phyloP scores from a whole-genome alignment of 441 rosid genomes.

The Flueggea neowawraea region DNA sequence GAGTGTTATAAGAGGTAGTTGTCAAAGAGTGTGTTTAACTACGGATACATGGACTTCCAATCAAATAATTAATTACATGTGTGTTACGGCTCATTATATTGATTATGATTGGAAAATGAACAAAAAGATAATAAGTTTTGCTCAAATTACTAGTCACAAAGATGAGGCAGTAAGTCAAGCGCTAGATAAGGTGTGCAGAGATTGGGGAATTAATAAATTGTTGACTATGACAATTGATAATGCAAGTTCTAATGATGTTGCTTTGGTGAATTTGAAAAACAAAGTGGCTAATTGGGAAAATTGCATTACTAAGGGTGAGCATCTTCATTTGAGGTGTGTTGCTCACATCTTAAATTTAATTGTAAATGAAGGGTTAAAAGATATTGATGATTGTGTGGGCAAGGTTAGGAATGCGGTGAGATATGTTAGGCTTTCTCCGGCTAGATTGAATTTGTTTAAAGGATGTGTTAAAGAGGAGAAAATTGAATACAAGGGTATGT shows the following conservation, averaged over 20 bases:
- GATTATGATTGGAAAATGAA: conserved; percentile 2
- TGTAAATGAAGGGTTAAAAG: neutral
- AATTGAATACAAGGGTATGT: neutral
- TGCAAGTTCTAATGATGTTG: conserved; percentile 7
- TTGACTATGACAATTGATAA: conserved; percentile 6
- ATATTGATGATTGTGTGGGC: neutral
- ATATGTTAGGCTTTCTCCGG: conserved; percentile 4
- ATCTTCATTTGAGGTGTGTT: conserved; percentile 1
- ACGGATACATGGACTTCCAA: conserved; percentile 8
- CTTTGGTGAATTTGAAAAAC: neutral
- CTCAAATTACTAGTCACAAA: neutral
- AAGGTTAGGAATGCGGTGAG: neutral
- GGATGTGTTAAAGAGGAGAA: neutral
- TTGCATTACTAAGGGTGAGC: neutral
- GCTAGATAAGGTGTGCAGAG: neutral
- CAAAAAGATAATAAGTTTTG: conserved; percentile 10
- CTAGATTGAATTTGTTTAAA: conserved; percentile 6
- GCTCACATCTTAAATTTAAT: neutral
- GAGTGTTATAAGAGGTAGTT: too few relatives aligned
- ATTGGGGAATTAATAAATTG: conserved; percentile 3
- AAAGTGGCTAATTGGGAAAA: neutral
- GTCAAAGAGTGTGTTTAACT: neutral
- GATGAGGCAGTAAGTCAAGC: conserved; percentile 1
- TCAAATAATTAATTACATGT: neutral
- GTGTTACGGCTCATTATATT: conserved; percentile 8